Evolutionary conservation across 2,329 filamentous ascomycete species (phyloP), one percentile per base, ranked within the genome.

Genomic region (Nectriaceae sp.): DNA sequence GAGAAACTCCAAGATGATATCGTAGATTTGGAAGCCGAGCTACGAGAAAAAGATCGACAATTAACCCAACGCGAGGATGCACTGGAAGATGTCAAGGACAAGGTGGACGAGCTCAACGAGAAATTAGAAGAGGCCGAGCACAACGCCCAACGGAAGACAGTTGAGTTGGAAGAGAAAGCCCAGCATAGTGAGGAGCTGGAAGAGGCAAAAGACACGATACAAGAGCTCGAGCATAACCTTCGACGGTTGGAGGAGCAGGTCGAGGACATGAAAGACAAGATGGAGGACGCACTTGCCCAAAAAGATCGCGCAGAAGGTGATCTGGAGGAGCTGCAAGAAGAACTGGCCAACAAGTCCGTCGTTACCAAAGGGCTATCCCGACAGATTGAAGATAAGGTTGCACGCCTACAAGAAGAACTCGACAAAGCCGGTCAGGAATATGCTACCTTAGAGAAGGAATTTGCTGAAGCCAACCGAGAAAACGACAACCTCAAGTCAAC

Each of bases 291-390:
- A 0, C 51, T 76, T 6, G 64, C 71, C 2, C 76, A 84, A 47
- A 82, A 80, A 56, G 73, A 81, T 19, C 75, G 78, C 22, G 83
- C 83, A 2, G 79, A 84, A 57, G 71, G 69, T 5, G 78, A 87
- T 49, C 70, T 87, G 15, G 77, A 84, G 57, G 83, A 87, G 60
- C 75, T 91, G 20, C 87, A 89, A 53, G 86, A 89, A 45, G 88
- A 91, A 60, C 83, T 91, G 78, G 80, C 87, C 19, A 86, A 92
- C 69, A 91, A 90, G 59, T 92, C 88, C 0, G 79, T 90, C 31
- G 83, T 83, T 44, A 88, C 87, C 11, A 90, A 88, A 63, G 87
- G 86, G 2, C 75, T 90, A 8, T 88, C 83, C 44, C 81, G 87
- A 24, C 88, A 92, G 67, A 78, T 90, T 16, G 87, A 92, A 60